Base-by-base conservation (phyloP, 371 early-diverging fungal species). In the Mortierella sp. region DNA sequence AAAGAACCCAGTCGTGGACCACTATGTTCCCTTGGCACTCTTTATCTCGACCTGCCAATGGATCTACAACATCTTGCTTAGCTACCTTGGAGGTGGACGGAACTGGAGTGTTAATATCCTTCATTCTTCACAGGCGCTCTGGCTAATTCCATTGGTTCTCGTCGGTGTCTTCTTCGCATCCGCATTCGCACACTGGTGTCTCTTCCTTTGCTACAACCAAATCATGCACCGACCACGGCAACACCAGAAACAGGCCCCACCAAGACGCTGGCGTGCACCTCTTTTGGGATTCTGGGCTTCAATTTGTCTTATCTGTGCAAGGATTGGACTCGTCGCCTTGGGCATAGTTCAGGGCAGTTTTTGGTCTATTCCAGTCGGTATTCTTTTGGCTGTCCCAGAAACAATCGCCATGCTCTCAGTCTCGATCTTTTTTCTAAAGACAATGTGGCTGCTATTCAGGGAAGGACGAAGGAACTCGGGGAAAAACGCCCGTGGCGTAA, bases 41-140 rank as follows among this genome's bases (percentile, higher is more conserved):
- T 79, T 79, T 25, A 69, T 79, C 14, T 79, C 79, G 7, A 79
- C 79, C 14, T 79, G 79, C 25, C 79, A 79, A 59, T 79, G 79
- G 79, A 79, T 79, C 53, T 79, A 72, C 67, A 79, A 79, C 53
- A 64, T 79, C 62, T 51, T 79, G 0, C 69, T 79, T 50, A 68
- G 69, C 44, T 79, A 79, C 46, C 68, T 79, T 12, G 79, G 70
- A 14, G 72, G 79, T 18, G 63, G 70, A 6, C 70, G 70, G 43
- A 62, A 60, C 1, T 67, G 19, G 11, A 53, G 46, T 19, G 37
- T 37, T 9, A 69, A 64, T 21, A 69, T 79, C 26, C 55, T 79
- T 11, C 79, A 69, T 55, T 79, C 79, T 11, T 55, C 69, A 6
- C 60, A 79, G 6, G 69, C 79, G 15, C 68, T 79, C n/a, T 79